Percentiles rank a stretch among this genome's conserved stretches.
These are phyloP conservation scores for Mortierella hygrophila DNA, from an alignment of 192 early-diverging fungal genomes.

Conservation along the genomic window DNA sequence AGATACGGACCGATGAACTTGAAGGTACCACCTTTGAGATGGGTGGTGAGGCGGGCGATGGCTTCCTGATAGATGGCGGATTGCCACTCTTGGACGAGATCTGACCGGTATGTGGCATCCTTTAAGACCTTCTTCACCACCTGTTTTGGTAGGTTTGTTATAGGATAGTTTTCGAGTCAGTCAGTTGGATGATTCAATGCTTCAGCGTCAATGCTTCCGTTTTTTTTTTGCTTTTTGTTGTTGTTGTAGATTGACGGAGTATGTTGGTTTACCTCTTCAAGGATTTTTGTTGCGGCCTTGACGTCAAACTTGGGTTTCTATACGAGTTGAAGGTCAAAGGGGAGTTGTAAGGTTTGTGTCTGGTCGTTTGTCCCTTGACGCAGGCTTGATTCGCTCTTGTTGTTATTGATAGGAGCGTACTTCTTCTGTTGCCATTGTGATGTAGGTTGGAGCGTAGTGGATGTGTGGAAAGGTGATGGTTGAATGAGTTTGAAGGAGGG, in stretches of 20 bases:
- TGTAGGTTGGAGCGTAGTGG: no score
- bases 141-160: slow-evolving; percentile 4
- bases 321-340: not conserved
- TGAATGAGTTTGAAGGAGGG: no score
- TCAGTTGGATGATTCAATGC: not conserved
- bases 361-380: no score
- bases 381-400: no score
- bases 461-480: no score
- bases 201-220: no score
- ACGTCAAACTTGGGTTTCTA: slow-evolving; percentile 40
- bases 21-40: slow-evolving; percentile 39
- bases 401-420: no score
- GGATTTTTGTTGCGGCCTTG: slow-evolving; percentile 31
- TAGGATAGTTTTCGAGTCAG: not conserved
- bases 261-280: slow-evolving; percentile 20
- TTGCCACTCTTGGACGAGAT: slow-evolving; percentile 49
- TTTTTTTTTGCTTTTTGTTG: no score
- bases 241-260: no score
- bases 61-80: slow-evolving; percentile 40
- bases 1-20: slow-evolving; percentile 32
- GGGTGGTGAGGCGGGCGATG: slow-evolving; percentile 25
- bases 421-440: no score
- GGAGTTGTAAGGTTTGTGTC: not conserved
- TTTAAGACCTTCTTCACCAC: slow-evolving; percentile 46
- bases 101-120: slow-evolving; percentile 36